These are phyloP conservation scores for Boletus reticulatus DNA, from an alignment of 768 basidiomycete genomes.

Conservation along the genomic window DNA sequence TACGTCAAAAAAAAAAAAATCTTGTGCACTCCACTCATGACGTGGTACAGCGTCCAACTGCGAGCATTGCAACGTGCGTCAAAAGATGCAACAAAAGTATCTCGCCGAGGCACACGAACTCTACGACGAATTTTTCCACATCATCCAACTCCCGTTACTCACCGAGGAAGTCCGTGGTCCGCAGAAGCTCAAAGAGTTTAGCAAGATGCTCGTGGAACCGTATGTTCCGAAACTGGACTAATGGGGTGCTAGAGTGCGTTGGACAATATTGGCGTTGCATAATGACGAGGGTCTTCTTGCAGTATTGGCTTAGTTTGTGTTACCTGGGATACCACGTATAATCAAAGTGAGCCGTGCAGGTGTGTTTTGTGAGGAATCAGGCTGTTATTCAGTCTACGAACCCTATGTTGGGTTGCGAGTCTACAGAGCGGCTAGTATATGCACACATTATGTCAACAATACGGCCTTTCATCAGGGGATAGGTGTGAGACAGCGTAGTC, in stretches of 20 bases:
- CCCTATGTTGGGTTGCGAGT: too few species aligned
- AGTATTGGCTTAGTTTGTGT: slow-evolving; percentile 7
- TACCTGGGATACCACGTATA: slow-evolving; percentile 12
- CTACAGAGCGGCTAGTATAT: not conserved
- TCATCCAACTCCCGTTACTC: slow-evolving; percentile 86
- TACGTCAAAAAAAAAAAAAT: too few species aligned
- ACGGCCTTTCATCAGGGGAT: not conserved
- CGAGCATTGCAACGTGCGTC: slow-evolving; percentile 91
- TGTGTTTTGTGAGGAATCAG: too few species aligned
- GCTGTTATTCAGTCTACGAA: too few species aligned
- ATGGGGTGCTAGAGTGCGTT: not conserved
- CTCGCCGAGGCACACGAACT: slow-evolving; percentile 94
- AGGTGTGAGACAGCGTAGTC: not conserved
- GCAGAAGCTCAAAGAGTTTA: slow-evolving; percentile 90
- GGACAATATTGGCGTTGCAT: not conserved
- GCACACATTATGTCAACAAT: not conserved
- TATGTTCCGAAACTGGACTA: slow-evolving; percentile 50
- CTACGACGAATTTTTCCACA: slow-evolving; percentile 98
- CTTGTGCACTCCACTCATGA: not conserved
- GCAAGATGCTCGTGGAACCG: slow-evolving; percentile 85
- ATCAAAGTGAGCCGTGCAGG: not conserved
- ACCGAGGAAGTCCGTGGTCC: slow-evolving; percentile 97
- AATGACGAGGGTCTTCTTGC: not conserved
- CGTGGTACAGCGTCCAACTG: slow-evolving; percentile 73
- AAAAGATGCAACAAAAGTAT: slow-evolving; percentile 99